phyloP scores from a whole-genome alignment of 371 early-diverging fungal species.

The Umbelopsis sp. region DNA sequence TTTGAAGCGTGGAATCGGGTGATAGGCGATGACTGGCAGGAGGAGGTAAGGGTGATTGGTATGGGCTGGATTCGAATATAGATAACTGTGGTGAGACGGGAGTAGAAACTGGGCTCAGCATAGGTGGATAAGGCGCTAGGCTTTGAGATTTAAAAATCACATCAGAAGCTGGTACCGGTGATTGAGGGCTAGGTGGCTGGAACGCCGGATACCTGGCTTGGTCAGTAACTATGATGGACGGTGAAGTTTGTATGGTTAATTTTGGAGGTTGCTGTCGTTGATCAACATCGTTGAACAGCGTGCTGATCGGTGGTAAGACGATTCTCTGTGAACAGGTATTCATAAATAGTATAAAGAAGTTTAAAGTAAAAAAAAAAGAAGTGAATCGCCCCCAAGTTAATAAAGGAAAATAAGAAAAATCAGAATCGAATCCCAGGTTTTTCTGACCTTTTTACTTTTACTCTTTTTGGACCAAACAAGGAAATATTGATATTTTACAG shows the following conservation, averaged over 20 bases:
- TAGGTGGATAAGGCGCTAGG: background rate
- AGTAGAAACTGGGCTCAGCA: conserved; percentile 12
- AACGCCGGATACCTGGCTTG: background rate
- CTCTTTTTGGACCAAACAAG: conserved; percentile 13
- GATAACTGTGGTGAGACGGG: conserved; percentile 9
- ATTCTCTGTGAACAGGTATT: background rate
- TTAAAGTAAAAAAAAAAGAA: background rate
- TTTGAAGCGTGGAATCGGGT: conserved; percentile 1
- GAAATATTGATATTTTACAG: conserved; percentile 9
- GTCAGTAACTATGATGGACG: conserved; percentile 4
- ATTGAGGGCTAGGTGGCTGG: conserved; percentile 14
- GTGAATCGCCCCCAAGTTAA: background rate
- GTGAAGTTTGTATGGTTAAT: conserved; percentile 8
- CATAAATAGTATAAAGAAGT: background rate
- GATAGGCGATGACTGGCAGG: background rate
- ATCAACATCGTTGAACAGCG: conserved; percentile 4
- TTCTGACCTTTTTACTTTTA: background rate
- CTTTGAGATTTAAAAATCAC: background rate
- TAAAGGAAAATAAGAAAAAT: conserved; percentile 4
- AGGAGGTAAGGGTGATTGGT: conserved; percentile 1
- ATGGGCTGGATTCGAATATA: background rate
- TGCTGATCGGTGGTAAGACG: conserved; percentile 9
- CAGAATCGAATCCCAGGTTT: conserved; percentile 16
- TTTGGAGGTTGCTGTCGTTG: background rate
- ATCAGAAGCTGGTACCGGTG: conserved; percentile 1